Evolutionary conservation across 805 yeast species (phyloP).

Genomic region (Suhomyces sp.): DNA sequence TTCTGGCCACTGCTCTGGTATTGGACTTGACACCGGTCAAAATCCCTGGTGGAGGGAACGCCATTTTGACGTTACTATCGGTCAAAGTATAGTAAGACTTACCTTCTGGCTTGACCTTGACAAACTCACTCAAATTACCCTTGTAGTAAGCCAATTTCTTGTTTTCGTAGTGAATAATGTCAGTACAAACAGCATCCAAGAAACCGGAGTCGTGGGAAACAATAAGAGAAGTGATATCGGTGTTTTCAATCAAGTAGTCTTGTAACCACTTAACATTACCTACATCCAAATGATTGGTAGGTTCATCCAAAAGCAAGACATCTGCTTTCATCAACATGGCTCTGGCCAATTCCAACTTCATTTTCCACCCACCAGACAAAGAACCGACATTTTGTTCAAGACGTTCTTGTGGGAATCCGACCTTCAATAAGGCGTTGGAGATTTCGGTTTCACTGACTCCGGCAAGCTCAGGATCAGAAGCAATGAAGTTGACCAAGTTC

Average conservation of each 20-base stretch:
- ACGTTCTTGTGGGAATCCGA: slow-evolving; percentile 90
- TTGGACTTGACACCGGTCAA: slow-evolving; percentile 95
- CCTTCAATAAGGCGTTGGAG: slow-evolving; percentile 69
- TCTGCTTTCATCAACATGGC: slow-evolving; percentile 98
- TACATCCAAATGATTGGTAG: slow-evolving; percentile 97
- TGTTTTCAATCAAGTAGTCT: slow-evolving; percentile 77
- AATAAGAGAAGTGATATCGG: slow-evolving; percentile 87
- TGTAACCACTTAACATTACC: slow-evolving; percentile 90
- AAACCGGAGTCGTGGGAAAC: slow-evolving; percentile 98
- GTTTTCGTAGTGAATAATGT: slow-evolving; percentile 93
- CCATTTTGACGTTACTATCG: slow-evolving; percentile 92
- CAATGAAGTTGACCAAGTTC: slow-evolving; percentile 85
- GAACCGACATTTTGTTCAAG: slow-evolving; percentile 90
- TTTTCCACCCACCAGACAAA: slow-evolving; percentile 98
- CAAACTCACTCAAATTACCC: slow-evolving; percentile 93
- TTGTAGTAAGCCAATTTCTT: slow-evolving; percentile 92
- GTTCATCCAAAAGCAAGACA: slow-evolving; percentile 91
- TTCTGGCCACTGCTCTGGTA: slow-evolving; percentile 89
- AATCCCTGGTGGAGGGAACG: slow-evolving; percentile 97
- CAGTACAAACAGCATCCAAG: slow-evolving; percentile 93
- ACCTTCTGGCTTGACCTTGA: slow-evolving; percentile 91
- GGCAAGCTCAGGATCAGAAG: slow-evolving; percentile 77
- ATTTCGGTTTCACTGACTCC: slow-evolving; percentile 67
- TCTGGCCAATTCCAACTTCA: slow-evolving; percentile 97
- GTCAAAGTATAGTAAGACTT: slow-evolving; percentile 92